phyloP scores from a whole-genome alignment of 306 rosid genomes.

The Abrus pulchellus region DNA sequence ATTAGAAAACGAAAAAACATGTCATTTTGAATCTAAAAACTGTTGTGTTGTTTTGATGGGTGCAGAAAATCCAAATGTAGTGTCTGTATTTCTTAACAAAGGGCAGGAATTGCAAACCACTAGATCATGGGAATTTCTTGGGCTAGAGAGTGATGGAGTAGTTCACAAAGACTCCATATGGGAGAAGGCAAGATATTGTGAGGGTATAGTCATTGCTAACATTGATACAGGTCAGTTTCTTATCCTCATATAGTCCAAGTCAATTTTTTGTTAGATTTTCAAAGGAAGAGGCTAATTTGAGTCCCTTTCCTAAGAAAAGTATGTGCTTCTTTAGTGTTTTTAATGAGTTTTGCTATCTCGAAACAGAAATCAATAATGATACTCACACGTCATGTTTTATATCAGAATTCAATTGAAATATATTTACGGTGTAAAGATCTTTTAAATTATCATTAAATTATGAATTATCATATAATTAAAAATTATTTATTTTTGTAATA shows the following conservation, averaged over 20 bases:
- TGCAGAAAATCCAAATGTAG: constrained; percentile 66
- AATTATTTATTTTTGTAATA: too few species aligned
- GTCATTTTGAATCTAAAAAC: not conserved
- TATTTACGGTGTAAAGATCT: too few species aligned
- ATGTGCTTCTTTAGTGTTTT: not conserved
- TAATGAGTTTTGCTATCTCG: not conserved
- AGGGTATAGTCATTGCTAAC: constrained; percentile 66
- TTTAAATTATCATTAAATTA: too few species aligned
- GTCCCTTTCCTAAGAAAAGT: not conserved
- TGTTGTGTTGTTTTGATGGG: constrained; percentile 12
- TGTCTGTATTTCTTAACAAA: constrained; percentile 64
- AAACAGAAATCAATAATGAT: not conserved
- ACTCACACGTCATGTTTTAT: not conserved
- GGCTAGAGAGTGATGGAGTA: constrained; percentile 54
- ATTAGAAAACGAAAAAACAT: not conserved
- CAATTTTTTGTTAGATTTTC: constrained; percentile 12
- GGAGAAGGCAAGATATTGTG: constrained; percentile 68
- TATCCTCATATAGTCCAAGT: constrained; percentile 15
- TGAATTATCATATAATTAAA: too few species aligned
- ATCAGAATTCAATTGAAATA: too few species aligned
- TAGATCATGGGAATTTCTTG: constrained; percentile 72
- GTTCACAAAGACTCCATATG: constrained; percentile 56
- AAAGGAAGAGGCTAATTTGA: constrained; percentile 28
- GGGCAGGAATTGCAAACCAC: constrained; percentile 67
- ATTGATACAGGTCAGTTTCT: constrained; percentile 67